phyloP scores from a whole-genome alignment of 345 rosid species.

The Hypericum androsaemum region DNA sequence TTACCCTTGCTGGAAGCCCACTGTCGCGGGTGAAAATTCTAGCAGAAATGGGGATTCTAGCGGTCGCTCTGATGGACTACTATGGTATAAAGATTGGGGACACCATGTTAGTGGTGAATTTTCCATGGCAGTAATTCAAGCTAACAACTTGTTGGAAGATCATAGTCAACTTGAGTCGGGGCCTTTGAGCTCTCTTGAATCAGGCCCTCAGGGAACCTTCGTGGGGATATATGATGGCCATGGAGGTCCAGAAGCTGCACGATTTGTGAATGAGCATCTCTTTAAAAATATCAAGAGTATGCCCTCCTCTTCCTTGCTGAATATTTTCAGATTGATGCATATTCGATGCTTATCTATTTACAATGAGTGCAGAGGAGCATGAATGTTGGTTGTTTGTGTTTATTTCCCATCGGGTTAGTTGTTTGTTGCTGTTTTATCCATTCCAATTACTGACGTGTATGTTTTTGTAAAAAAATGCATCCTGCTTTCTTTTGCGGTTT shows the following conservation, averaged over 20 bases:
- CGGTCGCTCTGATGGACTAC: slow-evolving; percentile 1
- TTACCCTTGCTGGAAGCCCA: not conserved
- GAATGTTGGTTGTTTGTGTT: too few species aligned
- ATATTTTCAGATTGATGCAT: not conserved
- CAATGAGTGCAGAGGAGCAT: too few species aligned
- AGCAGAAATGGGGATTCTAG: not conserved
- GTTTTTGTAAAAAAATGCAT: too few species aligned
- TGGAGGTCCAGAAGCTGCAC: slow-evolving; percentile 6
- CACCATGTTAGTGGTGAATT: slow-evolving; percentile 4
- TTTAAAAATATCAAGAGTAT: slow-evolving; percentile 1
- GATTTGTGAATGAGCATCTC: not conserved
- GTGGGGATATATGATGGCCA: slow-evolving; percentile 5
- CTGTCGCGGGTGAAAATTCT: slow-evolving; percentile 1
- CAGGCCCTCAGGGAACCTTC: slow-evolving; percentile 4
- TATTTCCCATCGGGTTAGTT: too few species aligned
- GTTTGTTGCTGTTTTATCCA: too few species aligned
- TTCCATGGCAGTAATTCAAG: slow-evolving; percentile 3
- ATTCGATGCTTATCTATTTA: too few species aligned
- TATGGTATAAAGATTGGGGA: slow-evolving; percentile 1
- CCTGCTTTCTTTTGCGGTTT: too few species aligned
- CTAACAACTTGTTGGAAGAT: slow-evolving; percentile 1
- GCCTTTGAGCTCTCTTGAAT: slow-evolving; percentile 2
- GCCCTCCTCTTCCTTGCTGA: not conserved
- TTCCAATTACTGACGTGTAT: too few species aligned
- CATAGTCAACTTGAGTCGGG: slow-evolving; percentile 1